These are phyloP conservation scores for Cyberlindnera nakhonratchasimensis DNA, from an alignment of 805 yeast genomes.

Conservation along the genomic window DNA sequence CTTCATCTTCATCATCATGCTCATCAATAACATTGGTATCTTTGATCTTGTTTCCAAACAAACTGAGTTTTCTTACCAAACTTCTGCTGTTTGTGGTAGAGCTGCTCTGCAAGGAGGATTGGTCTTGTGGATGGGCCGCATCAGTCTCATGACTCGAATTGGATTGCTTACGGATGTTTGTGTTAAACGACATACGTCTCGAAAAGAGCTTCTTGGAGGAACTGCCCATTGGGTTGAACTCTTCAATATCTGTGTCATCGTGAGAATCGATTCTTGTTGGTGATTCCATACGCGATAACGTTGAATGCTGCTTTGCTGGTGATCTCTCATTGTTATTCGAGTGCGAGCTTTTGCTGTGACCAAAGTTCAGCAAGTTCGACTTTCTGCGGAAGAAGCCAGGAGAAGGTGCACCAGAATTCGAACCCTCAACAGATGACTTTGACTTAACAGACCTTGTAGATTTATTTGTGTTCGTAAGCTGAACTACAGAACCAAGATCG, in stretches of 20 bases:
- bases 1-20: slow-evolving; percentile 17
- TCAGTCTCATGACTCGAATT: slow-evolving; percentile 18
- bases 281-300: slow-evolving; percentile 9
- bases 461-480: slow-evolving; percentile 20
- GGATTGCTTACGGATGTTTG: slow-evolving; percentile 21
- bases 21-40: slow-evolving; percentile 22
- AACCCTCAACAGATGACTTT: slow-evolving; percentile 19
- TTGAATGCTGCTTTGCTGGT: slow-evolving; percentile 16
- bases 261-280: slow-evolving; percentile 15
- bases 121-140: not conserved
- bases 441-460: slow-evolving; percentile 17
- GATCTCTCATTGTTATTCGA: slow-evolving; percentile 15
- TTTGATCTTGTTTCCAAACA: slow-evolving; percentile 21
- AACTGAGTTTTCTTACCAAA: slow-evolving; percentile 25
- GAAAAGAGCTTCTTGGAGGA: slow-evolving; percentile 22
- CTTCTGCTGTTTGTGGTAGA: slow-evolving; percentile 19
- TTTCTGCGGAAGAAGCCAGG: slow-evolving; percentile 36
- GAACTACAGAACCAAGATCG: slow-evolving; percentile 16
- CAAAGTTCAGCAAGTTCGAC: slow-evolving; percentile 35
- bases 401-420: slow-evolving; percentile 22
- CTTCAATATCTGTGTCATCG: slow-evolving; percentile 22
- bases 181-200: slow-evolving; percentile 19
- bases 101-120: slow-evolving; percentile 12
- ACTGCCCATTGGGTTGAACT: slow-evolving; percentile 11
- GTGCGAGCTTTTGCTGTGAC: slow-evolving; percentile 17